These are phyloP conservation scores for Exidia glandulosa DNA, from an alignment of 768 basidiomycete species.

Conservation along the genomic window DNA sequence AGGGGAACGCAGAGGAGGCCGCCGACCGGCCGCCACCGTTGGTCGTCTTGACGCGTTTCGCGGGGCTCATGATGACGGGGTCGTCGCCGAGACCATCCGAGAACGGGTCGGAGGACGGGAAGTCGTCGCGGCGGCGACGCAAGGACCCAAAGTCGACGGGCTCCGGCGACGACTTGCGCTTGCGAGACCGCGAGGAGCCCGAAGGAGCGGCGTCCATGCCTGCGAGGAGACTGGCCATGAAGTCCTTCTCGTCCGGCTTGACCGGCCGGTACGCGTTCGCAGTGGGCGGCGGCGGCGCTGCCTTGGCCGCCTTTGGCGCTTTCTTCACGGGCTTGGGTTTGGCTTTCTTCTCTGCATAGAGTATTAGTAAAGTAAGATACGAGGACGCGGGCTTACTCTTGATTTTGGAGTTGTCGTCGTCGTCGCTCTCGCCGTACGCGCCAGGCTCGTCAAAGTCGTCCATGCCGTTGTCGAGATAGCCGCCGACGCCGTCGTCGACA, in stretches of 20 bases:
- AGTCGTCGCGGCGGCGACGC: conserved; percentile 34
- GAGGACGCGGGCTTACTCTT: conserved; percentile 25
- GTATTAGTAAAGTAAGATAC: background rate
- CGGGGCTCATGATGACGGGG: conserved; percentile 50
- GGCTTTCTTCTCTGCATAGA: conserved; percentile 17
- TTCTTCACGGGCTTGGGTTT: conserved; percentile 28
- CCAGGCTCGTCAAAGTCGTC: conserved; percentile 68
- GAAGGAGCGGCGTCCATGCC: conserved; percentile 45
- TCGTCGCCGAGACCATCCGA: conserved; percentile 52
- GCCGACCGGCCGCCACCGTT: conserved; percentile 14
- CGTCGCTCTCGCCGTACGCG: conserved; percentile 38
- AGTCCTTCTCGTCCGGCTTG: conserved; percentile 73
- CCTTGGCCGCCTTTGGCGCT: conserved; percentile 33
- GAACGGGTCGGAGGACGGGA: conserved; percentile 28
- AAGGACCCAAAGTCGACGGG: background rate
- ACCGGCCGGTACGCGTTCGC: conserved; percentile 74
- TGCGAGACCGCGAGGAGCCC: conserved; percentile 7
- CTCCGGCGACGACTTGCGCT: conserved; percentile 7
- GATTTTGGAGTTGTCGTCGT: conserved; percentile 39
- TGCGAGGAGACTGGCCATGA: conserved; percentile 75
- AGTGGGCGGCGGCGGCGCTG: conserved; percentile 40
- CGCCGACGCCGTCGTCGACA: conserved; percentile 81
- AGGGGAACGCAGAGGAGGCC: background rate
- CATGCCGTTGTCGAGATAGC: conserved; percentile 94
- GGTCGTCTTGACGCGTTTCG: conserved; percentile 49